phyloP scores from a whole-genome alignment of 768 basidiomycete genomes.

The Lactarius evosmus region DNA sequence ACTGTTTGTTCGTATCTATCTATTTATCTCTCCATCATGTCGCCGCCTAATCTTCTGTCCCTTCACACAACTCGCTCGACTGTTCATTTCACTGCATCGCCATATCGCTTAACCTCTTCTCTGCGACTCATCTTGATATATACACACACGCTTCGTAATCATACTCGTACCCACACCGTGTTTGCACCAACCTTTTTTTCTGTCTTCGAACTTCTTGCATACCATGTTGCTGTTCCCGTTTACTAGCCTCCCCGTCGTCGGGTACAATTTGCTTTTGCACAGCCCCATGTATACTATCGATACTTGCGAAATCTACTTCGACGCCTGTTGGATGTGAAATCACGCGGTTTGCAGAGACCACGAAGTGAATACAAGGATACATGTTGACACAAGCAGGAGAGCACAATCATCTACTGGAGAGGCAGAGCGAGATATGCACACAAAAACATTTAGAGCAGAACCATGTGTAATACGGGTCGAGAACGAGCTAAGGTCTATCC shows the following conservation, averaged over 20 bases:
- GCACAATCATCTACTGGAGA: constrained; percentile 12
- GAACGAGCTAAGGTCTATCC: constrained; percentile 41
- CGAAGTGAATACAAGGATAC: constrained; percentile 24
- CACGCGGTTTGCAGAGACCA: constrained; percentile 2
- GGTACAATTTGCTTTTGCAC: constrained; percentile 32
- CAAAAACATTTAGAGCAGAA: constrained; percentile 18
- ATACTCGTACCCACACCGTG: constrained; percentile 30
- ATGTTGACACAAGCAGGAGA: constrained; percentile 20
- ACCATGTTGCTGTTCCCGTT: constrained; percentile 30
- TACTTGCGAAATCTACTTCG: constrained; percentile 28
- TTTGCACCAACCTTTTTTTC: constrained; percentile 28
- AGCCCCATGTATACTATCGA: constrained; percentile 33
- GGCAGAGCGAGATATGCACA: constrained; percentile 15
- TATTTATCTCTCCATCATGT: constrained; percentile 24
- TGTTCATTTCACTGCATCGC: constrained; percentile 22
- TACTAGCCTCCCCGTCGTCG: constrained; percentile 33
- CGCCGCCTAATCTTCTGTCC: constrained; percentile 25
- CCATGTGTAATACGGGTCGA: neutral
- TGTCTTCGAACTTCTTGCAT: constrained; percentile 34
- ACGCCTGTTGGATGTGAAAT: constrained; percentile 20
- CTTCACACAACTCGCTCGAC: constrained; percentile 22
- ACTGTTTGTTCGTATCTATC: constrained; percentile 26
- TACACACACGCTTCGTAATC: constrained; percentile 29
- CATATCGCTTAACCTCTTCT: constrained; percentile 26
- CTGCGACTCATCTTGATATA: constrained; percentile 27